A percentile compares a stretch with the other conserved stretches of the same genome.
Evolutionary conservation across 306 rosid genomes (phyloP).

Genomic region (Urtica urens): DNA sequence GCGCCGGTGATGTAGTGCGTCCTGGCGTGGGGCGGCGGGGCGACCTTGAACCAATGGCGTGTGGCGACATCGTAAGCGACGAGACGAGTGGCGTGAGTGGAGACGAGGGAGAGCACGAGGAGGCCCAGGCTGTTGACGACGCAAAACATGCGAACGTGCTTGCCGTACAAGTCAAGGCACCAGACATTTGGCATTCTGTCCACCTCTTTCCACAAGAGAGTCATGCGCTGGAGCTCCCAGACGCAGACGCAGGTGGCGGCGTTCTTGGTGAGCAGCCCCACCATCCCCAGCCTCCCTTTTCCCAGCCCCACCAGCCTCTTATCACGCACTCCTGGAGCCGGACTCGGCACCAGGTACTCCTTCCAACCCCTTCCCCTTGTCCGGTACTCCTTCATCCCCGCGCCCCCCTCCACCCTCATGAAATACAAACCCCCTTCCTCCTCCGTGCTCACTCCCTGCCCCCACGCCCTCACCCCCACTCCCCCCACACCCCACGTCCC

Average conservation of each 20-base stretch:
- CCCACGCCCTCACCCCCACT: no score
- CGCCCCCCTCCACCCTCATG: constrained; percentile 62
- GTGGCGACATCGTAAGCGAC: constrained; percentile 56
- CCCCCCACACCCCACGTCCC: constrained; percentile 61
- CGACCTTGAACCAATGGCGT: constrained; percentile 82
- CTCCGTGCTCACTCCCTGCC: no score
- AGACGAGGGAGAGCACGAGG: constrained; percentile 79
- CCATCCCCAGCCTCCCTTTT: constrained; percentile 72
- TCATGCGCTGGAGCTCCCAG: constrained; percentile 98
- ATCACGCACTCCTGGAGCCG: constrained; percentile 54
- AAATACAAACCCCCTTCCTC: constrained; percentile 57
- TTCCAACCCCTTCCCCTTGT: constrained; percentile 77
- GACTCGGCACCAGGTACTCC: constrained; percentile 61
- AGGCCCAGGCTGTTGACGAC: constrained; percentile 83
- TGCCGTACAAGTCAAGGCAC: constrained; percentile 98
- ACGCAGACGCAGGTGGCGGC: constrained; percentile 89
- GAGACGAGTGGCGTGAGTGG: constrained; percentile 51
- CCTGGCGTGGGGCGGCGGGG: constrained; percentile 58
- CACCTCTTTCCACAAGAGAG: constrained; percentile 97
- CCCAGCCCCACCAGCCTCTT: constrained; percentile 64
- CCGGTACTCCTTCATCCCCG: no score
- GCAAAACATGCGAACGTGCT: constrained; percentile 91
- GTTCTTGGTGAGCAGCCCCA: constrained; percentile 71
- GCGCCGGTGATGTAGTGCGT: constrained; percentile 63
- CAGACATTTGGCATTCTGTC: constrained; percentile 98